Evolutionary conservation across 176 grass and related monocot genomes (phyloP), one percentile per base, ranked within the genome.

Genomic region (Carex littledalei): DNA sequence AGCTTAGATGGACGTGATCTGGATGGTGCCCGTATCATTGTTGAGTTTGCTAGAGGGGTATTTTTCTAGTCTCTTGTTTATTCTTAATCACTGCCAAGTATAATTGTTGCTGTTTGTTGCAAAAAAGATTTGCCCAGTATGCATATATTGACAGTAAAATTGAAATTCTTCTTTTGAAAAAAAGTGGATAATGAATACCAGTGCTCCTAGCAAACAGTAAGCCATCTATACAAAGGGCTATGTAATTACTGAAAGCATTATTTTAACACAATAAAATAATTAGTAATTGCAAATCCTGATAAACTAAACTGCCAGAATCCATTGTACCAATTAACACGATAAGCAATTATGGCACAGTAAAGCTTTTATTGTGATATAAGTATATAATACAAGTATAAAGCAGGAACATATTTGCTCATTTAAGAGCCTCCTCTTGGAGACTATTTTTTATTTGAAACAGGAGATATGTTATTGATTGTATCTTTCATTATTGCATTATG

Each of bases 11-110:
- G 96, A 31, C 91, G 91, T 65, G 96, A 99, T 20, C 84, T 99
- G 86, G 96, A 99, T 92, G 96, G 96, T 39, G 91, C 91, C 84
- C 93, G 93, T 31, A 90, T 99, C 43, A 82, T 91, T 81, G 96
- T 99, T 43, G 96, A 99, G 61, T 95, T 95, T 86, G 96, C 96
- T 67, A 94, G 94, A 85, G 96, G 96, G 85, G 96, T 99, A 91
- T 82, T 89, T 72, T 75, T 5, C 8, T 75, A 13, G 21, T 65
- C 22, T 49, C 8, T 26, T 55, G 1, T 35, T 35, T 15, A 37
- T 67, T 53, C n/a, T 54, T 47, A 41, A 64, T 11, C 69, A n/a
- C 43, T 74, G 31, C 69, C 69, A 21, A 52, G 9, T 12, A 72
- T n/a, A 52, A 86, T 65, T 29, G 0, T 45, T 45, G 43, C 8